Evolutionary conservation across 345 rosid genomes (phyloP).

Genomic region (Punica granatum): DNA sequence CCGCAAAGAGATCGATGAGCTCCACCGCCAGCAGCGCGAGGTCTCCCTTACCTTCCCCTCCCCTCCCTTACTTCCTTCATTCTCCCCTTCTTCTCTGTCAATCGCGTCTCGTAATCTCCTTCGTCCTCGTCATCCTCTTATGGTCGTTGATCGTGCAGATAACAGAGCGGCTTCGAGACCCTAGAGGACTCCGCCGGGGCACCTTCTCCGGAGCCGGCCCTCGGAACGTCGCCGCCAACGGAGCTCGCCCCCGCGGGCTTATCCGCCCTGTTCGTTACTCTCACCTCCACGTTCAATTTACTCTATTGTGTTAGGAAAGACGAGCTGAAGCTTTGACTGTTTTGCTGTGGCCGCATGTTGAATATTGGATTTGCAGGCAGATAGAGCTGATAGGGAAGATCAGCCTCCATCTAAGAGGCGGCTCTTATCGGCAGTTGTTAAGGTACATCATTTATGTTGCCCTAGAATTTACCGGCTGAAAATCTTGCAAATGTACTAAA

Average conservation of each 20-base stretch:
- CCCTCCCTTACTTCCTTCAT: not conserved
- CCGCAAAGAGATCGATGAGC: slow-evolving; percentile 78
- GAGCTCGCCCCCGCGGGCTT: slow-evolving; percentile 55
- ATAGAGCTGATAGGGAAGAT: slow-evolving; percentile 56
- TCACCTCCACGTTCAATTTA: not conserved
- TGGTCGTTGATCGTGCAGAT: slow-evolving; percentile 33
- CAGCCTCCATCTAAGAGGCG: slow-evolving; percentile 87
- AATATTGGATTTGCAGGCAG: slow-evolving; percentile 42
- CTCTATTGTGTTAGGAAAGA: not conserved
- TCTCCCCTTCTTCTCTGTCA: not conserved
- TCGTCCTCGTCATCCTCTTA: too few species aligned
- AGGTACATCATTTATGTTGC: slow-evolving; percentile 35
- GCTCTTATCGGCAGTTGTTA: slow-evolving; percentile 83
- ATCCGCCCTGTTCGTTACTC: slow-evolving; percentile 40
- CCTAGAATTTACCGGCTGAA: not conserved
- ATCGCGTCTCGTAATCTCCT: too few species aligned
- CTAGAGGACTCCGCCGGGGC: slow-evolving; percentile 94
- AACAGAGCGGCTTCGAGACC: slow-evolving; percentile 87
- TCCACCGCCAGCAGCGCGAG: slow-evolving; percentile 89
- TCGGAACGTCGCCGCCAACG: slow-evolving; percentile 51
- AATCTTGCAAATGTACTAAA: too few species aligned
- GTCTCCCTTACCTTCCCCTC: slow-evolving; percentile 18
- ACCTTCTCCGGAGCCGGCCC: slow-evolving; percentile 40
- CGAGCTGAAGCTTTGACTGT: not conserved
- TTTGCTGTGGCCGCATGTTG: not conserved